Percentiles rank a stretch among this genome's conserved stretches.
These are phyloP conservation scores for Fragaria vesca DNA, from an alignment of 306 rosid species.

Conservation along the genomic window DNA sequence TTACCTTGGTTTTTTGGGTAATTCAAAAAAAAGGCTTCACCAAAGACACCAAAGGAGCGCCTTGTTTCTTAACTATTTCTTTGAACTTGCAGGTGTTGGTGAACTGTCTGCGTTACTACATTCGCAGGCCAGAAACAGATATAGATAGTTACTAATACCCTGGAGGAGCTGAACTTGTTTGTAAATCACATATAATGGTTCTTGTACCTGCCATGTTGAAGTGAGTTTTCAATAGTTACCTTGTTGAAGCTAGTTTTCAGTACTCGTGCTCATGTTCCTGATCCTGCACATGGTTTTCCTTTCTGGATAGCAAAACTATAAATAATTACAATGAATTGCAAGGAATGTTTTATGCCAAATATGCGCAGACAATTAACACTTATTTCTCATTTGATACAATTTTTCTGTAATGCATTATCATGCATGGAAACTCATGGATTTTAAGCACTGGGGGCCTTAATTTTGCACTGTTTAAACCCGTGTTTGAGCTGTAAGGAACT, in stretches of 20 bases:
- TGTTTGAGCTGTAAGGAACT: background rate
- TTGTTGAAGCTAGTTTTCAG: conserved; percentile 9
- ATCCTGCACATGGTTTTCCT: conserved; percentile 1
- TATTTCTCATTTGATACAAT: background rate
- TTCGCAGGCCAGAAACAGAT: conserved; percentile 90
- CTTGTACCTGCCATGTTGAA: conserved; percentile 14
- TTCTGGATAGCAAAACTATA: background rate
- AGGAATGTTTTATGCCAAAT: background rate
- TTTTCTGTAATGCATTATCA: background rate
- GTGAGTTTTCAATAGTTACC: conserved; percentile 6
- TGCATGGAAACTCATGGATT: background rate
- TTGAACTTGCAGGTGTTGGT: conserved; percentile 66
- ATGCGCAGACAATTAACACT: too few species aligned
- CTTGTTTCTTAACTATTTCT: background rate
- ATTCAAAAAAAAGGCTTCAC: too few species aligned
- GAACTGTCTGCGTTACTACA: conserved; percentile 85
- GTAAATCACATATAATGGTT: conserved; percentile 14
- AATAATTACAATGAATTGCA: conserved; percentile 2
- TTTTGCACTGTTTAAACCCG: background rate
- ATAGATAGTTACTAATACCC: conserved; percentile 68
- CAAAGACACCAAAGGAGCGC: too few species aligned
- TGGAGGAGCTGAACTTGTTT: background rate
- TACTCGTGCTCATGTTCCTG: conserved; percentile 4
- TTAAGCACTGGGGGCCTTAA: background rate
- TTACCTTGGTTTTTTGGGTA: too few species aligned